phyloP scores from a whole-genome alignment of 106 monocot species.

The Posidonia australis region DNA sequence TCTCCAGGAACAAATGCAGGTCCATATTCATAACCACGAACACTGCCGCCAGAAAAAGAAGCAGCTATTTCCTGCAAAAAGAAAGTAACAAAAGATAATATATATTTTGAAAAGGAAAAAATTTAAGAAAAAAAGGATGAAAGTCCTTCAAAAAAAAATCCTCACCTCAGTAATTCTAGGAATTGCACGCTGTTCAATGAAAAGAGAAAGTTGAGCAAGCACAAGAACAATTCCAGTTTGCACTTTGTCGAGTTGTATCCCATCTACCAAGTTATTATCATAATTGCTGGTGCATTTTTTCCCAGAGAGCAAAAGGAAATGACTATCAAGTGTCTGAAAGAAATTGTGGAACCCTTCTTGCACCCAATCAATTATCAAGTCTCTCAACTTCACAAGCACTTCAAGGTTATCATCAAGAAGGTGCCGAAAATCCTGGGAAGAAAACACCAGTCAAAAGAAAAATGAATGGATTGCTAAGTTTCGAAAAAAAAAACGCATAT shows the following conservation, averaged over 20 bases:
- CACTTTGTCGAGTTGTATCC: constrained; percentile 48
- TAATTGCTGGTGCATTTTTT: constrained; percentile 30
- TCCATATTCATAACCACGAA: constrained; percentile 70
- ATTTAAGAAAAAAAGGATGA: background rate
- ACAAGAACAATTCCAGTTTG: constrained; percentile 69
- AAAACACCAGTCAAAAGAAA: constrained; percentile 1
- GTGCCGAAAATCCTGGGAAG: constrained; percentile 58
- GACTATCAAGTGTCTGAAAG: constrained; percentile 56
- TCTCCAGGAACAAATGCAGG: constrained; percentile 97
- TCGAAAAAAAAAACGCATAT: background rate
- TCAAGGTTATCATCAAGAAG: constrained; percentile 72
- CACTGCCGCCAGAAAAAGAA: constrained; percentile 88
- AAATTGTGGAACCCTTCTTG: constrained; percentile 98
- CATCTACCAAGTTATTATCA: constrained; percentile 15
- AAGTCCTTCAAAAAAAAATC: background rate
- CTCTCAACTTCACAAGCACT: constrained; percentile 55
- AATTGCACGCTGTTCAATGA: constrained; percentile 81
- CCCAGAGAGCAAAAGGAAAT: constrained; percentile 63
- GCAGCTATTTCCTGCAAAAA: constrained; percentile 74
- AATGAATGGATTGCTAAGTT: background rate
- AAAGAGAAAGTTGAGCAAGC: constrained; percentile 74
- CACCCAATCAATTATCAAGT: constrained; percentile 69
- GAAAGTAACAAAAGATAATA: background rate
- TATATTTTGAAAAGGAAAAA: background rate
- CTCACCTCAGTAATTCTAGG: constrained; percentile 91